Evolutionary conservation across 768 basidiomycete species (phyloP).

Genomic region (Dendrothele bispora): DNA sequence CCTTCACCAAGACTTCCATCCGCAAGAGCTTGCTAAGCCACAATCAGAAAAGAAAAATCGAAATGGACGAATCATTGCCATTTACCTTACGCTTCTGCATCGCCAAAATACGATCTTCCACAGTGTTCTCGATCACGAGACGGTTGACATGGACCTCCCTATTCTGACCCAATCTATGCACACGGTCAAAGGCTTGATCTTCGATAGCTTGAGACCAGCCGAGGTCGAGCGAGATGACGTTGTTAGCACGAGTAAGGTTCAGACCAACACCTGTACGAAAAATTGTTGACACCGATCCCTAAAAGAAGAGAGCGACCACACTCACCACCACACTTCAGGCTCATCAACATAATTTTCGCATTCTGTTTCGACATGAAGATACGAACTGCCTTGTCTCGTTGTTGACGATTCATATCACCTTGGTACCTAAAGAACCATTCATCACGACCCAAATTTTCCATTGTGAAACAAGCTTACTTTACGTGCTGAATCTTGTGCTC

Average conservation of each 20-base stretch:
- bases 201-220: slow-evolving; percentile 68
- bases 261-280: slow-evolving; percentile 42
- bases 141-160: slow-evolving; percentile 52
- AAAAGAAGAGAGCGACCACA: neutral
- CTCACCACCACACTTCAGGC: slow-evolving; percentile 60
- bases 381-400: slow-evolving; percentile 55
- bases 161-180: slow-evolving; percentile 58
- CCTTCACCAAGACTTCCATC: slow-evolving; percentile 67
- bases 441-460: no score
- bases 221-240: slow-evolving; percentile 63
- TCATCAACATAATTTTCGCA: slow-evolving; percentile 61
- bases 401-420: slow-evolving; percentile 54
- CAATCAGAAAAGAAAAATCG: neutral
- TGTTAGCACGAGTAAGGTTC: slow-evolving; percentile 63
- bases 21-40: slow-evolving; percentile 46
- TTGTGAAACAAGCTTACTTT: slow-evolving; percentile 46
- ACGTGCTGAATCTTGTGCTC: slow-evolving; percentile 53
- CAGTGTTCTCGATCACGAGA: slow-evolving; percentile 57
- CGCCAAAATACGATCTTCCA: slow-evolving; percentile 69
- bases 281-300: no score
- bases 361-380: slow-evolving; percentile 63
- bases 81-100: slow-evolving; percentile 61
- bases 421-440: slow-evolving; percentile 51
- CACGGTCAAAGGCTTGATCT: slow-evolving; percentile 59
- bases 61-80: neutral